A percentile compares a stretch with the other conserved stretches of the same genome.
Conservation (phyloP, 2,329 filamentous ascomycete genomes). For the Alternaria incomplexa region DNA sequence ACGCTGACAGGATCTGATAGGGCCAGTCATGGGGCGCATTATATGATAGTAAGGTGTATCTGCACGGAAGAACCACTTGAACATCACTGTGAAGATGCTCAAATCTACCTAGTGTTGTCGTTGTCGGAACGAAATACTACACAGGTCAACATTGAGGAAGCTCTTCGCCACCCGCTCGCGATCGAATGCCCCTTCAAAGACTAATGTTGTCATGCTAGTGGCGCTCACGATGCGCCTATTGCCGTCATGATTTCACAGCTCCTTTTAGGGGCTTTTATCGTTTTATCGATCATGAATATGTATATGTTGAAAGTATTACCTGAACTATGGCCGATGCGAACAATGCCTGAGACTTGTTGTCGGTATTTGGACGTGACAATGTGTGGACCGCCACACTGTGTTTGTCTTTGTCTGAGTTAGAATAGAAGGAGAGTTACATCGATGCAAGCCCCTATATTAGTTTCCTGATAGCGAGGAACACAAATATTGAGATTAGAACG, state of each 20-base stretch:
- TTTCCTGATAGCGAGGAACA: neutral
- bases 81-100: neutral
- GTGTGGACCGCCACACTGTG: neutral
- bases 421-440: neutral
- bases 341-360: neutral
- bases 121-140: neutral
- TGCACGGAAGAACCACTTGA: neutral
- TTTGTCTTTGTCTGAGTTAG: neutral
- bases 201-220: neutral
- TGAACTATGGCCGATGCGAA: neutral
- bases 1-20: neutral
- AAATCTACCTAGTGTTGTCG: neutral
- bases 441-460: neutral
- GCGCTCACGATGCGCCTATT: neutral
- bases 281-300: neutral
- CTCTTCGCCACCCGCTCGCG: neutral
- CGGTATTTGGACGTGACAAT: neutral
- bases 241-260: neutral
- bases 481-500: no score
- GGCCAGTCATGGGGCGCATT: neutral
- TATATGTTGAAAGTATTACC: neutral
- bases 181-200: neutral
- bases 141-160: neutral
- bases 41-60: neutral
- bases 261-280: neutral